Conservation (phyloP, 1,284 basidiomycete species). For the Coniferiporia weirii region DNA sequence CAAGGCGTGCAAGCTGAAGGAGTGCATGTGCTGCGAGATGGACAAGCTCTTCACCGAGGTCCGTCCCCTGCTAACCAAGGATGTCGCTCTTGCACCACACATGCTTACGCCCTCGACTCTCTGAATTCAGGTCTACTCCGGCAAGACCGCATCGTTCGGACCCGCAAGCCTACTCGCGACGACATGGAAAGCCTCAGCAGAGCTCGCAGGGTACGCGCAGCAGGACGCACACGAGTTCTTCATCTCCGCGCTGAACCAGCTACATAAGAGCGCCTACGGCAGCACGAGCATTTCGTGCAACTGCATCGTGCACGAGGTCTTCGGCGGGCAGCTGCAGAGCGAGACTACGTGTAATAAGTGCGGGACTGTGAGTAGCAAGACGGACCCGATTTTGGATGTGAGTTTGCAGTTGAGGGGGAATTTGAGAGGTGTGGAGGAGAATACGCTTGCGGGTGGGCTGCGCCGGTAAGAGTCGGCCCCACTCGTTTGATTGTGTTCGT, state of each 20-base stretch:
- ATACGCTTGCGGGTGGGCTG: constrained; percentile 65
- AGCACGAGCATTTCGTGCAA: constrained; percentile 75
- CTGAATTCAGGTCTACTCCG: constrained; percentile 65
- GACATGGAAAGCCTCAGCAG: constrained; percentile 81
- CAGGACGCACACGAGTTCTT: constrained; percentile 95
- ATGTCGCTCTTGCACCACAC: too few relatives aligned
- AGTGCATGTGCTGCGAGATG: constrained; percentile 94
- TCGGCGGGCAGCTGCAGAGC: constrained; percentile 83
- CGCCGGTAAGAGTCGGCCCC: constrained; percentile 43
- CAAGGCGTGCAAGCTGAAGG: constrained; percentile 61
- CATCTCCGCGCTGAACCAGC: constrained; percentile 74
- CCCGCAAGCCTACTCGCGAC: constrained; percentile 83
- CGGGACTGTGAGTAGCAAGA: constrained; percentile 69
- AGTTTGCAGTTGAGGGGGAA: constrained; percentile 79
- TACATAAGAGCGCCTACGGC: constrained; percentile 75
- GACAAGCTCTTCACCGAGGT: constrained; percentile 89
- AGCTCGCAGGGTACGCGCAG: constrained; percentile 87
- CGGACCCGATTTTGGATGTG: constrained; percentile 90
- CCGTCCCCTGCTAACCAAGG: constrained; percentile 5
- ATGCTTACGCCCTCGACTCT: background rate
- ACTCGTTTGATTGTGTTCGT: background rate
- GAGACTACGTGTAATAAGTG: constrained; percentile 85
- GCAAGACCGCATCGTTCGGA: constrained; percentile 67
- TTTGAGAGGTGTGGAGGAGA: constrained; percentile 35
- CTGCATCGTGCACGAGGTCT: constrained; percentile 90